Conservation (phyloP, 2,329 filamentous ascomycete genomes). For the Fusarium annulatum region DNA sequence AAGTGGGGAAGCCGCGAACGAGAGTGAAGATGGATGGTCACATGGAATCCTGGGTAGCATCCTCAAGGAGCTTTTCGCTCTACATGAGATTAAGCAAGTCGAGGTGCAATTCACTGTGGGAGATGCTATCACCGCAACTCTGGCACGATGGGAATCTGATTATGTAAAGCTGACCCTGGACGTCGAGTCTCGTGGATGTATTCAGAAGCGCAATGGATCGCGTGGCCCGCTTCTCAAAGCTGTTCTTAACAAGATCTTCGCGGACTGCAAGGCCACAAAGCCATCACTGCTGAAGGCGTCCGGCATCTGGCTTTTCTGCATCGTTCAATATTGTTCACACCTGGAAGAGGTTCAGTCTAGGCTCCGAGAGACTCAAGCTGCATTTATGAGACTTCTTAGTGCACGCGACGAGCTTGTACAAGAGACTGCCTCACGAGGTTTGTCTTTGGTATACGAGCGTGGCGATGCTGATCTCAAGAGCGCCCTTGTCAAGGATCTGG, state of each 20-base stretch:
- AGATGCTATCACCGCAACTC: constrained; percentile 83
- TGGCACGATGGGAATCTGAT: constrained; percentile 85
- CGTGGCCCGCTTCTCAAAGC: constrained; percentile 58
- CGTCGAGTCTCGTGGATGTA: constrained; percentile 65
- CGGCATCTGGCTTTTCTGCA: constrained; percentile 92
- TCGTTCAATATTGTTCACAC: constrained; percentile 90
- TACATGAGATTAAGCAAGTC: constrained; percentile 86
- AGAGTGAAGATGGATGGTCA: constrained; percentile 47
- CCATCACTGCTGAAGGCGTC: constrained; percentile 91
- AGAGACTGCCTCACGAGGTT: constrained; percentile 90
- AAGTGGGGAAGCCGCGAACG: constrained; percentile 27
- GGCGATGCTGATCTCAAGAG: constrained; percentile 84
- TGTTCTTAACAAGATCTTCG: constrained; percentile 78
- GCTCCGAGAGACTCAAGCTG: constrained; percentile 82
- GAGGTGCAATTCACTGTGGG: constrained; percentile 93
- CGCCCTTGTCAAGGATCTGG: constrained; percentile 86
- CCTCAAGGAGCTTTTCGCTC: constrained; percentile 74
- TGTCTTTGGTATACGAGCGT: constrained; percentile 94
- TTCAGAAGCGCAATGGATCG: constrained; percentile 52
- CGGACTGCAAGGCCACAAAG: constrained; percentile 84
- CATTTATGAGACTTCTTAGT: constrained; percentile 87
- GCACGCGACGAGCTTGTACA: constrained; percentile 95
- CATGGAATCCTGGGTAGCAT: constrained; percentile 63
- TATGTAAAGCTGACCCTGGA: constrained; percentile 81
- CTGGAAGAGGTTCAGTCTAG: constrained; percentile 77